Evolutionary conservation across 2,329 filamentous ascomycete genomes (phyloP).

Genomic region (Colletotrichum sp.): DNA sequence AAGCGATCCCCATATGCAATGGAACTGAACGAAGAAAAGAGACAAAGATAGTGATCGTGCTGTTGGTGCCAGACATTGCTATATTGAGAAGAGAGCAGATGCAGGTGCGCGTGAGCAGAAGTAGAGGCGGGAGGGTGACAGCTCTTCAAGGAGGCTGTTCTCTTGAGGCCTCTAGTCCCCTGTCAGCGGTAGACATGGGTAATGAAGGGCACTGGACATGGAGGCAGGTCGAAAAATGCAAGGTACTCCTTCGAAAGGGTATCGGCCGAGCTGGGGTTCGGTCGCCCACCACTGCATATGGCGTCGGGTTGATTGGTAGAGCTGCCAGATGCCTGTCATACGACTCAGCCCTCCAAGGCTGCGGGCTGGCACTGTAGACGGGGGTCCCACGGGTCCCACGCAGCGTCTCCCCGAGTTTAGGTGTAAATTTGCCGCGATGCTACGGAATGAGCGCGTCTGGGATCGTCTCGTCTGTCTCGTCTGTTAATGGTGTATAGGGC

Average conservation of each 20-base stretch:
- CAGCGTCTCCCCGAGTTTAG: constrained; percentile 14
- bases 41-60: constrained; percentile 30
- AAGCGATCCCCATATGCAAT: constrained; percentile 39
- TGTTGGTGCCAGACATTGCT: constrained; percentile 38
- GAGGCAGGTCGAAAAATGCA: constrained; percentile 23
- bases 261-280: constrained; percentile 20
- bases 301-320: constrained; percentile 20
- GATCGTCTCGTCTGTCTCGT: constrained; percentile 4
- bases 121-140: constrained; percentile 22
- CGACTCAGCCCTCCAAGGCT: constrained; percentile 23
- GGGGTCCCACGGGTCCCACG: constrained; percentile 8
- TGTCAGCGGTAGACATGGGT: constrained; percentile 31
- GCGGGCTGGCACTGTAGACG: neutral
- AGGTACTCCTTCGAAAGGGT: constrained; percentile 25
- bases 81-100: constrained; percentile 38
- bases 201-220: constrained; percentile 12
- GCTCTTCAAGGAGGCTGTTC: constrained; percentile 27
- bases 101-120: constrained; percentile 27
- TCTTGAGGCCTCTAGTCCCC: constrained; percentile 24
- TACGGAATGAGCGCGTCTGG: constrained; percentile 21
- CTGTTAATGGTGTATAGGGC: neutral
- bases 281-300: constrained; percentile 14
- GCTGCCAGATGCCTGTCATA: constrained; percentile 18
- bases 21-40: constrained; percentile 39
- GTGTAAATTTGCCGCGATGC: constrained; percentile 17